Evolutionary conservation across 441 rosid genomes (phyloP), one percentile per base, ranked within the genome.

Genomic region (Flueggea neowawraea): DNA sequence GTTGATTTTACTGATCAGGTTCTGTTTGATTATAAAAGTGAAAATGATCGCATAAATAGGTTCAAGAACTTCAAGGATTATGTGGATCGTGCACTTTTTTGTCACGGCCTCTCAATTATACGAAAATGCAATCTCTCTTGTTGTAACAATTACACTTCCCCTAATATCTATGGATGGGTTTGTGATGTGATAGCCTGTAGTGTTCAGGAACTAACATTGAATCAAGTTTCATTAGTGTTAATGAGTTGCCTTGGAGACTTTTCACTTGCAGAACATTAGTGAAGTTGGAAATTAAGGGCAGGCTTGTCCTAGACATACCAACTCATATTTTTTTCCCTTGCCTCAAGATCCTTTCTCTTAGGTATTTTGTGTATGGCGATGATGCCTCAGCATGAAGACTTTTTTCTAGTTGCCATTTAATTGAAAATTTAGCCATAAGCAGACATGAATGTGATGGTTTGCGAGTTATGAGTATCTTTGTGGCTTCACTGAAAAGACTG

Each of bases 151-250:
- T 33, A 55, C 1, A 41, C 47, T 47, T 16, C 50, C 52, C 22
- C 57, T 39, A 8, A 31, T 39, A 5, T 57, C 0, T 65, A 57
- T 65, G 3, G 51, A 1, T 65, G 62, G 63, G 41, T 63, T 51
- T 55, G 14, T 31, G 31, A 31, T 45, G 53, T 47, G 47, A 31
- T 55, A 31, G 6, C 39, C 12, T 54, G 60, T 36, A 28, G 52
- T 39, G 6, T 45, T 33, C 39, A 58, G 36, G 16, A 48, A 49
- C 50, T 16, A 28, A 28, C 36, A 4, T 54, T 51, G 28, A 50
- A 61, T 10, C n/a, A 9, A 12, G 33, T 44, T 47, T 12, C 14
- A 31, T 4, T 4, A 0, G 10, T 1, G 7, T 11, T 45, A 28
- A 45, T 10, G 32, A 14, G 10, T 31, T 63, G 52, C 66, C 66